Percentiles rank a stretch among this genome's conserved stretches.
Conservation (phyloP, 192 early-diverging fungal genomes). For the Backusella parvicylindrica region DNA sequence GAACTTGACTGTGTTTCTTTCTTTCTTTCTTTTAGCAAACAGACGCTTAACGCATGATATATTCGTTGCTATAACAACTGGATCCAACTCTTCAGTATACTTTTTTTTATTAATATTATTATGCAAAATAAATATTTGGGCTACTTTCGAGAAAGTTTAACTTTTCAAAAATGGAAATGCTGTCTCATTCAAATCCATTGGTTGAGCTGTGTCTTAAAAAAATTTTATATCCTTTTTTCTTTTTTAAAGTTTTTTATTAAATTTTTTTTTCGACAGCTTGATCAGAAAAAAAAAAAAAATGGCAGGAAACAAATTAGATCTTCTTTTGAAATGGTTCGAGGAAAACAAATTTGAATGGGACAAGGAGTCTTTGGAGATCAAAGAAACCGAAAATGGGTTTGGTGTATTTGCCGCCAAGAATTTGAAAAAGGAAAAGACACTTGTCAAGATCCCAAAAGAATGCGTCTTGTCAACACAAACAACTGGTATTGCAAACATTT, state of each 20-base stretch:
- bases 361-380: slow-evolving; percentile 52
- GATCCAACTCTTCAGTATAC: too few species aligned
- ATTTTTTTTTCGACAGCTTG: background rate
- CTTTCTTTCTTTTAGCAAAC: too few species aligned
- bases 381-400: slow-evolving; percentile 42
- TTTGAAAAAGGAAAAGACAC: slow-evolving; percentile 48
- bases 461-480: slow-evolving; percentile 68
- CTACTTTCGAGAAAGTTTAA: too few species aligned
- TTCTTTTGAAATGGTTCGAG: slow-evolving; percentile 45
- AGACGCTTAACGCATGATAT: too few species aligned
- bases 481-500: slow-evolving; percentile 70
- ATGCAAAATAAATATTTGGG: too few species aligned
- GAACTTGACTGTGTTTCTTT: too few species aligned
- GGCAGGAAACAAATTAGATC: slow-evolving; percentile 10
- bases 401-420: slow-evolving; percentile 56
- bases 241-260: slow-evolving; percentile 4
- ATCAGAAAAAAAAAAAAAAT: background rate
- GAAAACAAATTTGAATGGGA: slow-evolving; percentile 61
- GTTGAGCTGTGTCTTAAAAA: background rate
- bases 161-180: background rate
- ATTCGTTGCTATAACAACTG: too few species aligned
- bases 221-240: background rate
- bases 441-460: slow-evolving; percentile 76
- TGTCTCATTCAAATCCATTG: background rate
- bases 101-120: too few species aligned